These are phyloP conservation scores for Acanthamoeba rhysodes DNA, from an alignment of 208 protist genomes.

Conservation along the genomic window DNA sequence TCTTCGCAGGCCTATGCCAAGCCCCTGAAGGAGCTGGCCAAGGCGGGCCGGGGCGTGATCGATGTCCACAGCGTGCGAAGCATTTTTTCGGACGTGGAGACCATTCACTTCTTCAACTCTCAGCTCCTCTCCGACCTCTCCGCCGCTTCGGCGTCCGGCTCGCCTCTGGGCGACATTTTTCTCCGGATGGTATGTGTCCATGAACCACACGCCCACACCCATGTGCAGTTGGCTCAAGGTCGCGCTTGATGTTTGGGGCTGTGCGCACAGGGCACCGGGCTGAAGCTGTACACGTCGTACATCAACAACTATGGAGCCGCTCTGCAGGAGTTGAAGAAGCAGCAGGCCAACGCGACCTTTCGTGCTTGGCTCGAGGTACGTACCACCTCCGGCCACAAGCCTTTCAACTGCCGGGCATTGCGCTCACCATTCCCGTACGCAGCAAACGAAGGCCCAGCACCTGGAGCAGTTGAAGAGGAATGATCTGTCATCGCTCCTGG, in stretches of 20 bases:
- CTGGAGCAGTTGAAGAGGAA: conserved; percentile 62
- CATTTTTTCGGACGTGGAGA: conserved; percentile 71
- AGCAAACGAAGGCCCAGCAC: conserved; percentile 67
- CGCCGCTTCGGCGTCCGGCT: background rate
- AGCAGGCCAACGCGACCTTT: conserved; percentile 26
- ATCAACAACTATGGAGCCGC: conserved; percentile 69
- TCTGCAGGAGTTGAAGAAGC: conserved; percentile 32
- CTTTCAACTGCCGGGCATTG: background rate
- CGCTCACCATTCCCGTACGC: background rate
- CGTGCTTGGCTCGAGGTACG: conserved; percentile 55
- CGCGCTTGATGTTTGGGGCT: background rate
- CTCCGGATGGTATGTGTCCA: conserved; percentile 5
- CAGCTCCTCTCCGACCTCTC: conserved; percentile 63
- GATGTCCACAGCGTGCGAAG: conserved; percentile 23
- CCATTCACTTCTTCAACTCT: conserved; percentile 64
- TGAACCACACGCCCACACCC: background rate
- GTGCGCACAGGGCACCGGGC: conserved; percentile 39
- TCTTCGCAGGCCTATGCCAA: background rate
- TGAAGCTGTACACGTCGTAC: conserved; percentile 70
- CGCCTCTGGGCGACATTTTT: conserved; percentile 58
- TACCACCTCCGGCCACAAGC: background rate
- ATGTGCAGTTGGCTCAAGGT: background rate
- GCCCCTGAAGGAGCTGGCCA: conserved; percentile 32
- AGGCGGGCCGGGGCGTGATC: conserved; percentile 12
- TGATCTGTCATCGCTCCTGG: conserved; percentile 48